Base-by-base conservation (phyloP, 768 basidiomycete species). In the Pleurotus cornucopiae region DNA sequence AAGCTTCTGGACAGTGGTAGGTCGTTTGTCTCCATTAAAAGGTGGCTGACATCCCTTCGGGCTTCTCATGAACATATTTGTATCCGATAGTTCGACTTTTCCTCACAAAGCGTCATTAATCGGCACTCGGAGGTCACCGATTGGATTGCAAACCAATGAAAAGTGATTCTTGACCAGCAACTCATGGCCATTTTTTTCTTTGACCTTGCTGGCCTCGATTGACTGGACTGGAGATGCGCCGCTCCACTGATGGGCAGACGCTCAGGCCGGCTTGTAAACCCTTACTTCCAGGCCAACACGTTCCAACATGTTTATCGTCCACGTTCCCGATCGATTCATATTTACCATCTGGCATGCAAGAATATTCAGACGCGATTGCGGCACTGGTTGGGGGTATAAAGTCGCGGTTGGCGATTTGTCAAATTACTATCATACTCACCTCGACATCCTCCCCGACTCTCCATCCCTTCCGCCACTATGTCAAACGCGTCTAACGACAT, bases 261-360 rank as follows among this genome's bases (percentile, higher is more conserved):
- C 76, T 75, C 74, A 75, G 74, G 67, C 69, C 71, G 75, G 76
- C 76, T 62, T 67, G 78, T 77, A 78, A 78, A 79, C 71, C 76
- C 77, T 81, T 76, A 69, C 82, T 86, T 86, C 83, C 82, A 72
- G 68, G 73, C 70, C 72, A 76, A 79, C 88, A 89, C 85, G 87
- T 88, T 86, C 75, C 76, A 73, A 78, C 77, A 74, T 76, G 80
- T 82, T 83, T 83, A 82, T 87, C 81, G 73, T 74, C 79, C 88
- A 88, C 88, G 86, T 89, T 89, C 70, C 74, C 83, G 85, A 88
- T 88, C 85, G 77, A 65, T 72, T 72, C 66, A 71, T 71, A 73
- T 74, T 73, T 74, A 78, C 75, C 81, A 81, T 81, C 77, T 76
- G 51, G 41, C 65, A 67, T 68, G 69, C 68, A 73, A 68, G 71